phyloP scores from a whole-genome alignment of 73 alveolate species.

The Paramecium caudatum region DNA sequence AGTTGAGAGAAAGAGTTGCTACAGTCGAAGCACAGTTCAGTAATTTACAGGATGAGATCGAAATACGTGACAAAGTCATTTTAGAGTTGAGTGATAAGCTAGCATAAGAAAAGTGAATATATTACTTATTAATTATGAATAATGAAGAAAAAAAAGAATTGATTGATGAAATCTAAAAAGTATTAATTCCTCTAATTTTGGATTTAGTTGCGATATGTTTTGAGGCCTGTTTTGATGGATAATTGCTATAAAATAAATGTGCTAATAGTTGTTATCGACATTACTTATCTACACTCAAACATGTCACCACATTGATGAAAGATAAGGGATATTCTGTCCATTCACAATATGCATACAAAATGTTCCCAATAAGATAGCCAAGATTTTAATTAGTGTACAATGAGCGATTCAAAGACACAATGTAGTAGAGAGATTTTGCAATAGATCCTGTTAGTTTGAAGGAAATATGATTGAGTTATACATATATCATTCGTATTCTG shows the following conservation, averaged over 20 bases:
- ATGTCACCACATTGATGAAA: neutral
- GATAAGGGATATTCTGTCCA: neutral
- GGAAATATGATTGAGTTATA: neutral
- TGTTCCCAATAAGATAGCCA: neutral
- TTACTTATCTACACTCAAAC: neutral
- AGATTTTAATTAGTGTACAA: neutral
- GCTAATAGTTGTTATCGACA: constrained; percentile 12
- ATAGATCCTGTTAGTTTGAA: constrained; percentile 1
- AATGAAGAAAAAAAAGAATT: neutral
- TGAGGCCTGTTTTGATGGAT: neutral
- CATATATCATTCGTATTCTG: neutral
- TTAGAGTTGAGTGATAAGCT: constrained; percentile 24
- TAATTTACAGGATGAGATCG: constrained; percentile 38
- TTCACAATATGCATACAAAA: neutral
- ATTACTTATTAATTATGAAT: neutral
- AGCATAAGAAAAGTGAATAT: constrained; percentile 14
- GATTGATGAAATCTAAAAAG: too few species aligned
- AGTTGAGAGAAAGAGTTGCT: constrained; percentile 51
- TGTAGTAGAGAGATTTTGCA: neutral
- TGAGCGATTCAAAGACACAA: neutral
- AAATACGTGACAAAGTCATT: constrained; percentile 17
- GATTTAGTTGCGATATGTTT: constrained; percentile 21
- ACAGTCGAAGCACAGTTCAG: constrained; percentile 33
- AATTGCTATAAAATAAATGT: neutral
- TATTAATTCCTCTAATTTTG: too few species aligned